phyloP scores from a whole-genome alignment of 169 alveolate species.

The Eimeria maxima region DNA sequence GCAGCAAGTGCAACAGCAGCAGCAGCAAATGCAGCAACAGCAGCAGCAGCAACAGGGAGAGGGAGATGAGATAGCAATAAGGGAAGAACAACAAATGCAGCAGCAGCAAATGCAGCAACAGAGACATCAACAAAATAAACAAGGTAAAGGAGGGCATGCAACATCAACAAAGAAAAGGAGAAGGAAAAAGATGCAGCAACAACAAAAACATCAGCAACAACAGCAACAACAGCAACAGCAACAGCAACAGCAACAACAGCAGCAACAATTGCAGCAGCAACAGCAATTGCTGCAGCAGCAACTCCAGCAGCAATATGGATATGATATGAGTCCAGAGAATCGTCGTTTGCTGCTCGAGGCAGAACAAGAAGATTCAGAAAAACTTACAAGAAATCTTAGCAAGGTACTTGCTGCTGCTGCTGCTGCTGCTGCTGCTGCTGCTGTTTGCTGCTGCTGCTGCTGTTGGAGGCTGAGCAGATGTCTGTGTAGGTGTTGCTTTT shows the following conservation, averaged over 20 bases:
- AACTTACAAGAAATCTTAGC: conserved; percentile 51
- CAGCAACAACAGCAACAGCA: conserved; percentile 50
- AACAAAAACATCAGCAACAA: not conserved
- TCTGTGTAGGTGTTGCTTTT: conserved; percentile 15
- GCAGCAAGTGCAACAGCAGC: not conserved
- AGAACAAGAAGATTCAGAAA: conserved; percentile 43
- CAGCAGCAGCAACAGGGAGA: too few species aligned
- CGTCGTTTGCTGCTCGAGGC: conserved; percentile 42
- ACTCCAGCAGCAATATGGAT: conserved; percentile 25
- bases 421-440: conserved; percentile 77
- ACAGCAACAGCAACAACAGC: not conserved
- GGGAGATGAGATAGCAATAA: too few species aligned
- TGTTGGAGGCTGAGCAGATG: not conserved
- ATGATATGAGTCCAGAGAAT: not conserved
- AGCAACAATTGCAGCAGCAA: conserved; percentile 31
- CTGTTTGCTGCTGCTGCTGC: not conserved
- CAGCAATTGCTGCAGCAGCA: conserved; percentile 18
- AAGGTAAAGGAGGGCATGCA: not conserved
- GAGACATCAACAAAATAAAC: conserved; percentile 11
- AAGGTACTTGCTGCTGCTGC: conserved; percentile 43
- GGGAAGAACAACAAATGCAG: not conserved
- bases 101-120: conserved; percentile 51
- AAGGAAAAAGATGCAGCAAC: conserved; percentile 43
- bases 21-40: conserved; percentile 43
- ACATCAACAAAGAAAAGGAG: not conserved